phyloP scores from a whole-genome alignment of 2,329 filamentous ascomycete genomes.

The Diaporthe citriasiana region DNA sequence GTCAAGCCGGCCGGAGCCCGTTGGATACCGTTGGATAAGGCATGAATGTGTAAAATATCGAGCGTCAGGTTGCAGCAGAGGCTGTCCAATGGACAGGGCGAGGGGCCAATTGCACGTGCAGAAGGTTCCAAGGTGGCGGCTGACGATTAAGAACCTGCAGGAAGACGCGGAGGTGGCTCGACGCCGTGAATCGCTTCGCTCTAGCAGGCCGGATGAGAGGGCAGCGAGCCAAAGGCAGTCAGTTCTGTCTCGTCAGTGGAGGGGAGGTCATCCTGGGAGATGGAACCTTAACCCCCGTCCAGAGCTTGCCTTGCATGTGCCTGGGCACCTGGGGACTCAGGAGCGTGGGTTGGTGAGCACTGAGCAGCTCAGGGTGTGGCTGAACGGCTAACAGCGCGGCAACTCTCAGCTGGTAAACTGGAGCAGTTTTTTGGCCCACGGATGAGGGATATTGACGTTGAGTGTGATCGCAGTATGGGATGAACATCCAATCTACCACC shows the following conservation, averaged over 20 bases:
- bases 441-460: background rate
- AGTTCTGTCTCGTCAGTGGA: background rate
- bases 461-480: slow-evolving; percentile 5
- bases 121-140: slow-evolving; percentile 32
- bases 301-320: slow-evolving; percentile 6
- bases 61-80: slow-evolving; percentile 38
- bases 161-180: slow-evolving; percentile 21
- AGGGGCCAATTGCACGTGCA: slow-evolving; percentile 34
- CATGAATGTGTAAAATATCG: slow-evolving; percentile 39
- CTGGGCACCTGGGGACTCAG: background rate
- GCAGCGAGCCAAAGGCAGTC: background rate
- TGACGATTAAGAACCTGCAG: slow-evolving; percentile 28
- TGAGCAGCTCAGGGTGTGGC: slow-evolving; percentile 4
- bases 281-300: slow-evolving; percentile 21
- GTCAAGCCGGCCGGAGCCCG: slow-evolving; percentile 19
- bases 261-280: slow-evolving; percentile 7
- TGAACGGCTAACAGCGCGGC: background rate
- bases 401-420: background rate
- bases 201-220: background rate
- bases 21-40: slow-evolving; percentile 34
- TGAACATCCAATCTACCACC: background rate
- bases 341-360: background rate
- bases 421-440: background rate
- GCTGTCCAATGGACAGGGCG: slow-evolving; percentile 35
- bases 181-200: slow-evolving; percentile 6